Evolutionary conservation across 495 filamentous ascomycete species (phyloP).

Genomic region (Usnea hakonensis): DNA sequence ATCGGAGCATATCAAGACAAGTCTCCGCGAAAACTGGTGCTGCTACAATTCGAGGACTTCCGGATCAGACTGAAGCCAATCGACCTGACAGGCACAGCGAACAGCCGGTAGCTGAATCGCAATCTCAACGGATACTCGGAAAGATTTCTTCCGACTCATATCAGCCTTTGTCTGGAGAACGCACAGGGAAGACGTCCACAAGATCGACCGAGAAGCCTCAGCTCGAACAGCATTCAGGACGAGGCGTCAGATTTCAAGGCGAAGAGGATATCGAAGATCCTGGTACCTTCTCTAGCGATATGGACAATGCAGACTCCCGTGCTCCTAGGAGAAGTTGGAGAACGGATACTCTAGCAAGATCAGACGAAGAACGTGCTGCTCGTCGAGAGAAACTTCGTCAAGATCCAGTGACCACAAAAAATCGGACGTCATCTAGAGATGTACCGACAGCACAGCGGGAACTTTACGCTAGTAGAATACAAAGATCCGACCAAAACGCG

Average conservation of each 20-base stretch:
- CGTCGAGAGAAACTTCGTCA: neutral
- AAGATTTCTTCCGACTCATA: neutral
- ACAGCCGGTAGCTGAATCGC: neutral
- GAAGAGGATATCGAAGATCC: conserved; percentile 6
- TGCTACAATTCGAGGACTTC: neutral
- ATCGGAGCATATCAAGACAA: conserved; percentile 7
- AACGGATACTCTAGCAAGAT: conserved; percentile 7
- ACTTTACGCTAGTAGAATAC: conserved; percentile 19
- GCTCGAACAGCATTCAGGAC: conserved; percentile 3
- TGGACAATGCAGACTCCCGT: neutral
- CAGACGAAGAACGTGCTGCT: conserved; percentile 8
- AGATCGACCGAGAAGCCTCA: neutral
- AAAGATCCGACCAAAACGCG: conserved; percentile 5
- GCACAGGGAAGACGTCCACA: neutral
- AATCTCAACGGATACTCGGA: neutral
- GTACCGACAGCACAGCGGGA: conserved; percentile 19
- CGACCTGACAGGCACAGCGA: neutral
- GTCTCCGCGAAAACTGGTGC: conserved; percentile 1
- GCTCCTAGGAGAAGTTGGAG: conserved; percentile 5
- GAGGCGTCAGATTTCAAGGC: conserved; percentile 19
- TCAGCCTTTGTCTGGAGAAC: neutral
- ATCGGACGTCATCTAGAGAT: conserved; percentile 15
- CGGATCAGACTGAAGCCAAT: neutral
- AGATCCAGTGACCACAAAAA: neutral
- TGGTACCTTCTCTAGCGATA: neutral